Conservation (phyloP, 192 early-diverging fungal species). For the Backusella sp. region DNA sequence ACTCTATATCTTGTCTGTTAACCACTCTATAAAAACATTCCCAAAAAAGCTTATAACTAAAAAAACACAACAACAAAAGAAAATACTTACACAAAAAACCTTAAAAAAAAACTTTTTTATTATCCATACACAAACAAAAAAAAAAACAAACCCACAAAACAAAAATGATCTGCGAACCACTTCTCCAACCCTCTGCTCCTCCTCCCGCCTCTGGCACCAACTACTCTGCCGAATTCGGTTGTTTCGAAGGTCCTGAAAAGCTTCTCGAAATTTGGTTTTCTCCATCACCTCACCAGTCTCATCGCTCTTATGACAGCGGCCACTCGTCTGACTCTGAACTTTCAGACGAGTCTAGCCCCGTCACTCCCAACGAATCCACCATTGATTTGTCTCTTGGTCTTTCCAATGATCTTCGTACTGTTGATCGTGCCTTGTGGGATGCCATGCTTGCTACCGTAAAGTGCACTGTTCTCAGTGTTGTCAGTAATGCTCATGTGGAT, state of each 20-base stretch:
- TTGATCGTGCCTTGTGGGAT: conserved; percentile 82
- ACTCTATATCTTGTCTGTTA: conserved; percentile 3
- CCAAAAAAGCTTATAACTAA: conserved; percentile 1
- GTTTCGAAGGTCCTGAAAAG: conserved; percentile 98
- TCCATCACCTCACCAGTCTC: conserved; percentile 31
- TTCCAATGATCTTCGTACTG: conserved; percentile 48
- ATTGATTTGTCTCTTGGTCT: conserved; percentile 14
- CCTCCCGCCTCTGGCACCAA: conserved; percentile 30
- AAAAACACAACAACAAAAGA: conserved; percentile 1
- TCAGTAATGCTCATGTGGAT: conserved; percentile 79
- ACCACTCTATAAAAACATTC: neutral
- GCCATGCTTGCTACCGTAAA: conserved; percentile 92
- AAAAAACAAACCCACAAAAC: neutral
- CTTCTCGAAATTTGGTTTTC: conserved; percentile 97
- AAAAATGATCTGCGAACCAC: neutral
- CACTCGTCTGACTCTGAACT: conserved; percentile 20
- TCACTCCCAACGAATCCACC: conserved; percentile 14
- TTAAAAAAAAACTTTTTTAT: neutral
- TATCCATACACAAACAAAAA: neutral
- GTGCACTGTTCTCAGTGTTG: conserved; percentile 85
- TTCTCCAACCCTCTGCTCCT: conserved; percentile 21
- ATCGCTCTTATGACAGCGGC: neutral
- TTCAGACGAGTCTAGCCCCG: conserved; percentile 22
- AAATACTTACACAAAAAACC: neutral
- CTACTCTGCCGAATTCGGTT: conserved; percentile 39